Percentiles rank a stretch among this genome's conserved stretches.
Evolutionary conservation across 2,329 filamentous ascomycete species (phyloP).

Genomic region (Xylariaceae sp.): DNA sequence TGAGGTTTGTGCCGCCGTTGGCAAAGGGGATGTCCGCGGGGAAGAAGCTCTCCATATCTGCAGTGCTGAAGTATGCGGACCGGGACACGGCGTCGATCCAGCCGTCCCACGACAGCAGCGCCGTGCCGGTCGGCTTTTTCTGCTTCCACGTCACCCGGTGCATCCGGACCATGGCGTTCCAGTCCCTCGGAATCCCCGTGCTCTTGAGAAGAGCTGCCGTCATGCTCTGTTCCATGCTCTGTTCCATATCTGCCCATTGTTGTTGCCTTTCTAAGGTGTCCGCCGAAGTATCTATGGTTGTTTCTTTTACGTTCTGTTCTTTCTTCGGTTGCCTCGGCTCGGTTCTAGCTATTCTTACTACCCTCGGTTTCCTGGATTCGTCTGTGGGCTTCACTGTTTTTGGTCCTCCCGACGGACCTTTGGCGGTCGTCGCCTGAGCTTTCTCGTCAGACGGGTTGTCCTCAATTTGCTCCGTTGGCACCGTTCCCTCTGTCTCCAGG

Average conservation of each 20-base stretch:
- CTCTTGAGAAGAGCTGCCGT: neutral
- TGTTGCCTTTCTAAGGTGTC: neutral
- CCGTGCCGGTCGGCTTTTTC: neutral
- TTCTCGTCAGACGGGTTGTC: too few relatives aligned
- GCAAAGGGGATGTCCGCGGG: neutral
- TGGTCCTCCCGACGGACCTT: too few relatives aligned
- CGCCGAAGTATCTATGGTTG: neutral
- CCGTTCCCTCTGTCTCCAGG: too few relatives aligned
- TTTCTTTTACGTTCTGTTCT: too few relatives aligned
- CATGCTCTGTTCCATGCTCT: neutral
- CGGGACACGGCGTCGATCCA: neutral
- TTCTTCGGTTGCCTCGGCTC: too few relatives aligned
- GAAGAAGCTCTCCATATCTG: neutral
- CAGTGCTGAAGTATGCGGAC: neutral
- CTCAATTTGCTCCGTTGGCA: too few relatives aligned
- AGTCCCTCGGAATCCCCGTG: neutral
- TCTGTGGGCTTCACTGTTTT: too few relatives aligned
- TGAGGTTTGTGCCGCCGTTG: neutral
- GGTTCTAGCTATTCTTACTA: too few relatives aligned
- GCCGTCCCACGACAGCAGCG: constrained; percentile 1
- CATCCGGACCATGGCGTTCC: neutral
- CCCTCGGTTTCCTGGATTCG: too few relatives aligned
- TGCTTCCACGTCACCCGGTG: neutral
- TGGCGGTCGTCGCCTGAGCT: too few relatives aligned
- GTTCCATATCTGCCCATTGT: too few relatives aligned